phyloP scores from a whole-genome alignment of 1,139 yeast species.

The Meyerozyma carpophila region DNA sequence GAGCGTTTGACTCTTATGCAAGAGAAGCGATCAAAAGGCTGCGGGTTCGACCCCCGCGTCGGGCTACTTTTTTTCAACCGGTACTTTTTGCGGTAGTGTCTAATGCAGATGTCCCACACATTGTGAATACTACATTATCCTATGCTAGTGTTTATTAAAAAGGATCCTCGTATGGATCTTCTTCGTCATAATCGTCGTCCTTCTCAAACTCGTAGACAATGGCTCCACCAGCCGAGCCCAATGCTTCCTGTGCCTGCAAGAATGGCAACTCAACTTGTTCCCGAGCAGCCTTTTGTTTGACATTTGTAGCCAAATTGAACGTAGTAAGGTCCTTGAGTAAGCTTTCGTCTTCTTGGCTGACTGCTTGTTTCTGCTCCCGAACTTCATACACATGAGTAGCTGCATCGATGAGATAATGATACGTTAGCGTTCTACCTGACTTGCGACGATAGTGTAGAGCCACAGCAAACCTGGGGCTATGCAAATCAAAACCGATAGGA shows the following conservation, averaged over 20 bases:
- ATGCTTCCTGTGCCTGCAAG: constrained; percentile 73
- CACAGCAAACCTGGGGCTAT: constrained; percentile 42
- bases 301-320: constrained; percentile 72
- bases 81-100: background rate
- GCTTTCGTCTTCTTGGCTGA: constrained; percentile 26
- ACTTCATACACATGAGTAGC: constrained; percentile 45
- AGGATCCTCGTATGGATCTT: constrained; percentile 96
- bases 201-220: constrained; percentile 87
- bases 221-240: constrained; percentile 78
- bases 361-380: constrained; percentile 19
- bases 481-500: constrained; percentile 41
- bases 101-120: background rate
- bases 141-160: constrained; percentile 38
- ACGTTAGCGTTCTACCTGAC: constrained; percentile 72
- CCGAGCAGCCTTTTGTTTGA: constrained; percentile 68
- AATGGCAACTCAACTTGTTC: constrained; percentile 87
- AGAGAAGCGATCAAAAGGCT: constrained; percentile 13
- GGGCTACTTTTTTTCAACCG: constrained; percentile 8
- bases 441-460: constrained; percentile 66
- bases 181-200: constrained; percentile 91
- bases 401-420: constrained; percentile 50
- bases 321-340: constrained; percentile 74
- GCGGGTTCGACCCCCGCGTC: constrained; percentile 22
- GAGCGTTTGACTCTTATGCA: constrained; percentile 1
- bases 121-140: background rate